Evolutionary conservation across 257 asterid genomes (phyloP).

Genomic region (Solanum dulcamara): DNA sequence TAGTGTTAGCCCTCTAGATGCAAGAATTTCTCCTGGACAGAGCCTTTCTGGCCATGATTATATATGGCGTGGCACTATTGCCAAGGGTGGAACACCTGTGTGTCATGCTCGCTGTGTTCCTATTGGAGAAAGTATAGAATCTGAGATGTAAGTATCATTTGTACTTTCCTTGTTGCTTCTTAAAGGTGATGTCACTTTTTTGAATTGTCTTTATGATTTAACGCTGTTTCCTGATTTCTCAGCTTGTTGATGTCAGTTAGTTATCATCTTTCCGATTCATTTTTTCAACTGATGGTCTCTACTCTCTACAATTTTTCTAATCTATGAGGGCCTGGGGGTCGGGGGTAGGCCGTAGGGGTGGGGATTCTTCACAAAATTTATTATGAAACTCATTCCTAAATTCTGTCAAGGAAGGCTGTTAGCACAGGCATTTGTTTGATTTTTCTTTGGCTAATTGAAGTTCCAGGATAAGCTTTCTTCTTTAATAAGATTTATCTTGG

Average conservation of each 20-base stretch:
- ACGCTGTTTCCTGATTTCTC: not conserved
- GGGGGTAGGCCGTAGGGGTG: not conserved
- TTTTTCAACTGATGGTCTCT: not conserved
- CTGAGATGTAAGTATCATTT: conserved; percentile 60
- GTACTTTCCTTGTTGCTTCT: not conserved
- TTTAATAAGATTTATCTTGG: not conserved
- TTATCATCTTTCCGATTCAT: not conserved
- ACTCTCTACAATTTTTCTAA: not conserved
- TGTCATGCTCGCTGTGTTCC: conserved; percentile 97
- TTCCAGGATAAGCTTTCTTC: not conserved
- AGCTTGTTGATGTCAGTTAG: not conserved
- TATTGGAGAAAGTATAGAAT: conserved; percentile 47
- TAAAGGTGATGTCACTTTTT: not conserved
- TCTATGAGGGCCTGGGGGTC: not conserved
- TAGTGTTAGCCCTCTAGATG: conserved; percentile 13
- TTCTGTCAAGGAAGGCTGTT: not conserved
- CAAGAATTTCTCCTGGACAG: conserved; percentile 28
- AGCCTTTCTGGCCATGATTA: conserved; percentile 38
- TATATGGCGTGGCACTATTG: conserved; percentile 88
- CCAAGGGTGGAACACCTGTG: conserved; percentile 91
- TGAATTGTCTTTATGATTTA: not conserved
- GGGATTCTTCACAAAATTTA: not conserved
- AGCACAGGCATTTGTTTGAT: not conserved
- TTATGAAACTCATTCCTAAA: not conserved
- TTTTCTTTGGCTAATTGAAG: not conserved